Base-by-base conservation (phyloP, 129 eudicot genomes). In the Scalesia atractyloides region DNA sequence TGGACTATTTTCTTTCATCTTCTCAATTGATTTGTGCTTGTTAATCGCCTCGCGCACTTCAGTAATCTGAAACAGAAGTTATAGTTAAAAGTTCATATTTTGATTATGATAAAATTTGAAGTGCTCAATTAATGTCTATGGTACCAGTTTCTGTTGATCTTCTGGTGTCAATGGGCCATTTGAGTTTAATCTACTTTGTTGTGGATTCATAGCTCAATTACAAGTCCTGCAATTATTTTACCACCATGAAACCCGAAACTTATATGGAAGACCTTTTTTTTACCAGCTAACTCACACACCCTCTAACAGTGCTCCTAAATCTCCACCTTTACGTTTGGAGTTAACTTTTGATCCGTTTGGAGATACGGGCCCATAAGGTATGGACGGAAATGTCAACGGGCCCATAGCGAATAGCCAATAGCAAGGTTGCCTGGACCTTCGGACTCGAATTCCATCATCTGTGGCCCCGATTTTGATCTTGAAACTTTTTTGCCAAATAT, bases 31-130 rank as follows among this genome's bases (percentile, higher is more conserved):
- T 63, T 75, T 83, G 30, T 41, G 61, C 72, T 64, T 78, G 33
- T 86, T 86, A 34, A 88, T 78, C 58, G 78, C 66, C 52, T 78
- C 84, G 16, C 95, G 83, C 14, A 88, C 81, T 76, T 88, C 90
- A 51, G 8, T 17, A 8, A 81, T 81, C 84, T 81, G 77, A 46
- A 54, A 81, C 46, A 12, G 43, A 13, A 2, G 16, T n/a, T 19
- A 64, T 63, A 6, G 2, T 39, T 30, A 30, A 30, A 46, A 5
- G 9, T 41, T 73, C 53, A n/a, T 61, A 53, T 0, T 16, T 19
- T 53, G 33, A 13, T 66, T 17, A 50, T 9, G 20, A 11, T 24
- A 30, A 26, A 60, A 15, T 52, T 22, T 15, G 66, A 51, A 70
- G 64, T 47, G 44, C 47, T 34, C 26, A 16, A 34, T 5, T 20